Conservation (phyloP, 2,329 filamentous ascomycete genomes). For the Penicillium sp. region DNA sequence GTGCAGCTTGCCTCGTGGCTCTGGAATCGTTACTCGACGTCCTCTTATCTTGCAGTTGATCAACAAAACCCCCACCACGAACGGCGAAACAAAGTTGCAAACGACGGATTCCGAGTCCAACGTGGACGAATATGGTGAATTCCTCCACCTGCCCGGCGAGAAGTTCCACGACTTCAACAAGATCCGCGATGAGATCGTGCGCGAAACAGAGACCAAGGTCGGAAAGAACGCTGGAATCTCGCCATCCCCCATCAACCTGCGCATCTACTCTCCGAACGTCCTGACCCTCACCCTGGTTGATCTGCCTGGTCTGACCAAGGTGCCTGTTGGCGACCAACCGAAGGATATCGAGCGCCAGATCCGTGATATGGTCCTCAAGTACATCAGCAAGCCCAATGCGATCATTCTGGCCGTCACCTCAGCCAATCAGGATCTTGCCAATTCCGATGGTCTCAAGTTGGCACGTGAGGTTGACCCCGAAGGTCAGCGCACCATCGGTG, state of each 20-base stretch:
- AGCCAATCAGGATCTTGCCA: conserved; percentile 96
- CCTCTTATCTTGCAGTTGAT: conserved; percentile 97
- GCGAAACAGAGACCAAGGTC: conserved; percentile 95
- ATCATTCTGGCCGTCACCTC: conserved; percentile 96
- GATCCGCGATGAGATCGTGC: conserved; percentile 95
- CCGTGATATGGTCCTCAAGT: conserved; percentile 96
- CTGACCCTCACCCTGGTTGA: conserved; percentile 95
- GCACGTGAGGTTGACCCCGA: conserved; percentile 96
- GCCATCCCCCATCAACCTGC: conserved; percentile 92
- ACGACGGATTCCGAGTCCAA: conserved; percentile 86
- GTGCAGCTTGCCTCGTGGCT: conserved; percentile 88
- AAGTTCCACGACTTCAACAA: conserved; percentile 99
- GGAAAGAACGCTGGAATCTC: conserved; percentile 96
- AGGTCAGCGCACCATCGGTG: conserved; percentile 96
- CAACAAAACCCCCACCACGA: conserved; percentile 73
- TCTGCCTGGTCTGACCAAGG: conserved; percentile 93
- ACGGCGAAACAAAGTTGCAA: conserved; percentile 69
- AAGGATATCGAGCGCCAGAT: conserved; percentile 97
- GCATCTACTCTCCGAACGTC: conserved; percentile 98
- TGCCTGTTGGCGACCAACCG: conserved; percentile 93
- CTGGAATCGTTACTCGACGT: conserved; percentile 93
- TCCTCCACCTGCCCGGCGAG: conserved; percentile 94
- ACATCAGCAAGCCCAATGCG: conserved; percentile 97
- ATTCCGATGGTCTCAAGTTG: conserved; percentile 95
- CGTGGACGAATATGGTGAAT: conserved; percentile 96